Evolutionary conservation across 306 rosid genomes (phyloP).

Genomic region (Acmispon strigosus): DNA sequence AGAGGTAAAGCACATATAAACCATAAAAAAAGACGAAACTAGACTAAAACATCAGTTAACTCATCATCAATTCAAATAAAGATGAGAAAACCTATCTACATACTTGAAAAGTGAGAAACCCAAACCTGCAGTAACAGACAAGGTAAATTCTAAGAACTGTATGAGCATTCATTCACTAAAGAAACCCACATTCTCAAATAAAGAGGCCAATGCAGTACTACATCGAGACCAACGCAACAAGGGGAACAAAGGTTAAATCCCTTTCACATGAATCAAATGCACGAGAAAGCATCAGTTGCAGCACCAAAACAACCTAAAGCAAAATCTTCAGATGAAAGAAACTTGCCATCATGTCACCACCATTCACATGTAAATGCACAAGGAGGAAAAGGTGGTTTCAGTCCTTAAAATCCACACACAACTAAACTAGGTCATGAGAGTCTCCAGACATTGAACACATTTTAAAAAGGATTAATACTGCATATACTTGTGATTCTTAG

Average conservation of each 20-base stretch:
- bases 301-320: background rate
- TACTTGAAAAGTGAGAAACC: background rate
- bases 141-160: background rate
- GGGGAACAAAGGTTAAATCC: background rate
- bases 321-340: background rate
- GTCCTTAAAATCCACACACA: background rate
- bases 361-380: background rate
- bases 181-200: background rate
- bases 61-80: background rate
- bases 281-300: background rate
- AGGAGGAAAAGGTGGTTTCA: background rate
- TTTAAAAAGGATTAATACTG: too few species aligned
- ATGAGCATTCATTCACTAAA: background rate
- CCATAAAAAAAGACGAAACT: background rate
- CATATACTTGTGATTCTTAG: too few species aligned
- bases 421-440: too few species aligned
- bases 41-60: background rate
- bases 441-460: too few species aligned
- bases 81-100: background rate
- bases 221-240: background rate
- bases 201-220: background rate
- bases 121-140: background rate
- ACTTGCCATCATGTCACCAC: background rate
- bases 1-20: background rate
- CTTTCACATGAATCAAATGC: background rate